phyloP scores from a whole-genome alignment of 805 yeast species.

The Sungouiozyma ichnusensis region DNA sequence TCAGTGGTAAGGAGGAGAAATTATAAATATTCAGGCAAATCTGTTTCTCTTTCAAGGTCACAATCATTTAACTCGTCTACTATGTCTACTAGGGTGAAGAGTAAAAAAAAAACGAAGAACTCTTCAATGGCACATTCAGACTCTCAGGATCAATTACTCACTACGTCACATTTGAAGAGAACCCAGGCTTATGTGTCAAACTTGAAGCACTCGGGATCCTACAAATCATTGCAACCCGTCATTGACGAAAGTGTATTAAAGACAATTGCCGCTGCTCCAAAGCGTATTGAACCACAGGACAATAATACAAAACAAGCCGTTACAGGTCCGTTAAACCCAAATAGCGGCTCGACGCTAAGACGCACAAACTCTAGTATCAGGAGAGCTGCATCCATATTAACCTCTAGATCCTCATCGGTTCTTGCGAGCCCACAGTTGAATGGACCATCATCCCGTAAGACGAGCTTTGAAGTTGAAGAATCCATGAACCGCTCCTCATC shows the following conservation, averaged over 20 bases:
- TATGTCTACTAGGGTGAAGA: not conserved
- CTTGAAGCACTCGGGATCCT: constrained; percentile 20
- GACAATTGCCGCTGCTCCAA: not conserved
- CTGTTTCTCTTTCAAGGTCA: not conserved
- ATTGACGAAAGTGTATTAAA: not conserved
- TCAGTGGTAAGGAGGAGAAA: constrained; percentile 17
- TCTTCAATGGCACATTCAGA: constrained; percentile 7
- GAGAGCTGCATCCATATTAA: constrained; percentile 29
- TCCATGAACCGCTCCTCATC: constrained; percentile 4
- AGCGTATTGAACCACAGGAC: not conserved
- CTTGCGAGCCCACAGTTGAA: not conserved
- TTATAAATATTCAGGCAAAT: not conserved
- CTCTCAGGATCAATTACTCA: constrained; percentile 11
- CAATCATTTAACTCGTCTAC: not conserved
- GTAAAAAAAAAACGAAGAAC: constrained; percentile 5
- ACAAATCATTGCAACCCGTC: constrained; percentile 14
- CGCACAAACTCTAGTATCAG: constrained; percentile 29
- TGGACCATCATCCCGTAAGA: not conserved
- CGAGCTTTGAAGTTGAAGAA: not conserved
- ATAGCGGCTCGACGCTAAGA: constrained; percentile 16
- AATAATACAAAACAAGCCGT: not conserved
- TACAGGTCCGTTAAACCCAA: constrained; percentile 4
- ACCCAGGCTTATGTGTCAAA: constrained; percentile 24
- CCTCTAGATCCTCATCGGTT: constrained; percentile 9
- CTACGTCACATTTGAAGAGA: constrained; percentile 22